Conservation (phyloP, 1,139 yeast species). For the Petasospora rhodanensis region DNA sequence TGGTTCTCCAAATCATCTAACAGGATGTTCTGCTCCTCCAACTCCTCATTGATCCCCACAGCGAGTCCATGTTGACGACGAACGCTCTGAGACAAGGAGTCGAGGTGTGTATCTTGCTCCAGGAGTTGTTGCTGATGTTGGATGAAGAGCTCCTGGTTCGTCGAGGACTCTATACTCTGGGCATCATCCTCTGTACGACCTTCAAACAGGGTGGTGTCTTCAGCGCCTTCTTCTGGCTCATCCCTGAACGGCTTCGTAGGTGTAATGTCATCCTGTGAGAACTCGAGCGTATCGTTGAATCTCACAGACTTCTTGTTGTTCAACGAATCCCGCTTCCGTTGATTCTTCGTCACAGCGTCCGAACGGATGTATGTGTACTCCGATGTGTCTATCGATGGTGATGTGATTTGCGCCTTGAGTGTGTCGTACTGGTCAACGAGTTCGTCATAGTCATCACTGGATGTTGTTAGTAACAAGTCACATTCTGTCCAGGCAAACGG, state of each 20-base stretch:
- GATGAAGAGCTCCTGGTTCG: constrained; percentile 54
- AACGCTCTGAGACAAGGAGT: constrained; percentile 54
- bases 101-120: constrained; percentile 62
- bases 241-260: not conserved
- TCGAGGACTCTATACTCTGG: constrained; percentile 28
- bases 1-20: constrained; percentile 68
- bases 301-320: constrained; percentile 31
- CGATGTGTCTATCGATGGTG: constrained; percentile 31
- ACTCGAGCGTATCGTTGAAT: constrained; percentile 32
- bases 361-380: constrained; percentile 33
- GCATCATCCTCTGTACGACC: constrained; percentile 17
- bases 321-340: constrained; percentile 7
- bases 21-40: constrained; percentile 63
- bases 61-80: constrained; percentile 65
- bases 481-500: not conserved
- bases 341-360: constrained; percentile 2
- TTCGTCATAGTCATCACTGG: constrained; percentile 34
- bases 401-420: constrained; percentile 25
- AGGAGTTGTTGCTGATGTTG: constrained; percentile 61
- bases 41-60: constrained; percentile 56
- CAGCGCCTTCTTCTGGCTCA: constrained; percentile 1
- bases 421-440: constrained; percentile 29
- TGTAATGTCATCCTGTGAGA: constrained; percentile 20
- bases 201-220: constrained; percentile 20
- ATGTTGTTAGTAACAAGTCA: constrained; percentile 2